Evolutionary conservation across 2,329 filamentous ascomycete genomes (phyloP).

Genomic region (Penicillium sclerotiorum): DNA sequence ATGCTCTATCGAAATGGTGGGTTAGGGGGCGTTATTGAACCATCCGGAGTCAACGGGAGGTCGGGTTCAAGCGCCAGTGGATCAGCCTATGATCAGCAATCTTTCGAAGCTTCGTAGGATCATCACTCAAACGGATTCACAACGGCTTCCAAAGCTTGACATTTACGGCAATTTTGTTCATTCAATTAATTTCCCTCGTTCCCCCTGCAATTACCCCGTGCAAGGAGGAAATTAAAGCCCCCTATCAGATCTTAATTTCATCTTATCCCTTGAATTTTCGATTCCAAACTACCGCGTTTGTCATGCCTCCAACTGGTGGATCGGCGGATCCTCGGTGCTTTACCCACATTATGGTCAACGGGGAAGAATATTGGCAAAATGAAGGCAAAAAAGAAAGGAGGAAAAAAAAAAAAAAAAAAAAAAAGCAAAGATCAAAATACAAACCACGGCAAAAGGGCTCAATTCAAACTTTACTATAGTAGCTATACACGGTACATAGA

Average conservation of each 20-base stretch:
- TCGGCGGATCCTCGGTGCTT: conserved; percentile 20
- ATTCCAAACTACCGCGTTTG: conserved; percentile 11
- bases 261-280: conserved; percentile 3
- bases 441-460: too few species aligned
- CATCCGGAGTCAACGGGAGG: conserved; percentile 5
- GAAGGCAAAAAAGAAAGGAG: not conserved
- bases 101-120: conserved; percentile 15
- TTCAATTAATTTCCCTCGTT: conserved; percentile 1
- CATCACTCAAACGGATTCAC: too few species aligned
- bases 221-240: conserved; percentile 10
- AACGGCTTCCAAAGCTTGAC: too few species aligned
- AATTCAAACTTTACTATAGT: too few species aligned
- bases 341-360: not conserved
- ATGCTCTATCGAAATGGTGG: too few species aligned
- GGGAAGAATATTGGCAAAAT: not conserved
- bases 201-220: conserved; percentile 8
- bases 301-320: conserved; percentile 7
- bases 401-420: not conserved
- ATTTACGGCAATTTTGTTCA: too few species aligned
- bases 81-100: conserved; percentile 22
- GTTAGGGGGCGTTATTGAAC: too few species aligned
- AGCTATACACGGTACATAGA: too few species aligned
- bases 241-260: conserved; percentile 4
- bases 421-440: not conserved
- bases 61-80: conserved; percentile 19